Evolutionary conservation across 768 basidiomycete species (phyloP).

Genomic region (Russula sp.): DNA sequence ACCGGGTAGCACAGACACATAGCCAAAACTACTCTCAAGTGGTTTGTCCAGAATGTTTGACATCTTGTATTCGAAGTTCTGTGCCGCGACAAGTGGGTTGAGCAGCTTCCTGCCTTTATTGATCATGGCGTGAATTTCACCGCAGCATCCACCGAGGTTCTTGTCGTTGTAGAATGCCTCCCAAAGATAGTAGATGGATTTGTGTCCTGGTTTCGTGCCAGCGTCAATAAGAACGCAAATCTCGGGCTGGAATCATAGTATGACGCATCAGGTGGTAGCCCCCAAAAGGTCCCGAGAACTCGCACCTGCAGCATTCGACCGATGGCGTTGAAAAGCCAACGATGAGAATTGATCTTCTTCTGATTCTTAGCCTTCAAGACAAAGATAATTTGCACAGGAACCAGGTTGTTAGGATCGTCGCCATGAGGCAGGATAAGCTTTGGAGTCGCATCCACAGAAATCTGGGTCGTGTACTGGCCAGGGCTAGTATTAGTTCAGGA

Average conservation of each 20-base stretch:
- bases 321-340: conserved; percentile 95
- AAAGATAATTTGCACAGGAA: conserved; percentile 88
- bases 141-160: conserved; percentile 82
- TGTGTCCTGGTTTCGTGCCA: conserved; percentile 94
- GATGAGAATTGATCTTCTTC: conserved; percentile 94
- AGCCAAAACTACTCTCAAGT: conserved; percentile 91
- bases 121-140: conserved; percentile 97
- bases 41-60: conserved; percentile 97
- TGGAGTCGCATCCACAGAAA: conserved; percentile 87
- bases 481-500: conserved; percentile 7
- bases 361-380: conserved; percentile 91
- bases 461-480: conserved; percentile 86
- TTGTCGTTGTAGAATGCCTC: conserved; percentile 82
- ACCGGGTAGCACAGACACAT: conserved; percentile 91
- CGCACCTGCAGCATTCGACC: conserved; percentile 69
- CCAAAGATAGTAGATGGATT: conserved; percentile 94
- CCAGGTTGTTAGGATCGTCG: conserved; percentile 86
- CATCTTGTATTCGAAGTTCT: conserved; percentile 99
- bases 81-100: conserved; percentile 89
- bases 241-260: conserved; percentile 56
- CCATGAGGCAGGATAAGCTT: conserved; percentile 86
- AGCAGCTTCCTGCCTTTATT: conserved; percentile 86
- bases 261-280: not conserved
- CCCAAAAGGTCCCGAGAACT: conserved; percentile 17
- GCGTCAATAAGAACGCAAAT: conserved; percentile 91